Conservation (phyloP, 495 filamentous ascomycete genomes). For the Penicillium riverlandense region DNA sequence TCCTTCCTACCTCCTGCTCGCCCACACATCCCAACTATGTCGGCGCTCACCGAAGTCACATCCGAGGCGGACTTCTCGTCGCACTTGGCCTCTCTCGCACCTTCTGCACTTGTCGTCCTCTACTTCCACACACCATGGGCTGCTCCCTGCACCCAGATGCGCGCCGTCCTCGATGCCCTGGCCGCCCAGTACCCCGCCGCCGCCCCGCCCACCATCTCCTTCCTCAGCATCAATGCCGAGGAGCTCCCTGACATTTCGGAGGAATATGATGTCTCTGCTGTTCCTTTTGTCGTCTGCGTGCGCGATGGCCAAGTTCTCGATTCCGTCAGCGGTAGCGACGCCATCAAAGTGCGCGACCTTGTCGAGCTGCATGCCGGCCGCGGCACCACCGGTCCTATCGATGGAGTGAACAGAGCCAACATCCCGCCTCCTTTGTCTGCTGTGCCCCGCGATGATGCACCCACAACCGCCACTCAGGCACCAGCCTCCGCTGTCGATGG, state of each 20-base stretch:
- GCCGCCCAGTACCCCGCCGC: constrained; percentile 70
- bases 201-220: constrained; percentile 59
- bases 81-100: constrained; percentile 54
- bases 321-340: constrained; percentile 81
- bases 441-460: constrained; percentile 35
- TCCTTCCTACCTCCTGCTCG: constrained; percentile 6
- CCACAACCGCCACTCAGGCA: constrained; percentile 27
- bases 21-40: constrained; percentile 43
- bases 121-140: constrained; percentile 97
- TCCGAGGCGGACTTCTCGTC: constrained; percentile 59
- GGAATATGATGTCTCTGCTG: constrained; percentile 84
- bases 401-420: constrained; percentile 21
- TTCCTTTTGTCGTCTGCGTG: constrained; percentile 82
- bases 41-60: constrained; percentile 65
- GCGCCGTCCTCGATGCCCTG: constrained; percentile 74
- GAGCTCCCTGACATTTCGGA: constrained; percentile 82
- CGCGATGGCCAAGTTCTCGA: constrained; percentile 65
- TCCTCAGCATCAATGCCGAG: constrained; percentile 85
- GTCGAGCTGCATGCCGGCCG: constrained; percentile 70
- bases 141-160: constrained; percentile 92
- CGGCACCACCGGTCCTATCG: constrained; percentile 14
- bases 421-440: constrained; percentile 48
- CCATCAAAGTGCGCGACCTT: constrained; percentile 67
- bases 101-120: constrained; percentile 65
- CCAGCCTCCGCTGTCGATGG: constrained; percentile 40